Conservation (phyloP, 768 basidiomycete genomes). For the Hericium erinaceus region DNA sequence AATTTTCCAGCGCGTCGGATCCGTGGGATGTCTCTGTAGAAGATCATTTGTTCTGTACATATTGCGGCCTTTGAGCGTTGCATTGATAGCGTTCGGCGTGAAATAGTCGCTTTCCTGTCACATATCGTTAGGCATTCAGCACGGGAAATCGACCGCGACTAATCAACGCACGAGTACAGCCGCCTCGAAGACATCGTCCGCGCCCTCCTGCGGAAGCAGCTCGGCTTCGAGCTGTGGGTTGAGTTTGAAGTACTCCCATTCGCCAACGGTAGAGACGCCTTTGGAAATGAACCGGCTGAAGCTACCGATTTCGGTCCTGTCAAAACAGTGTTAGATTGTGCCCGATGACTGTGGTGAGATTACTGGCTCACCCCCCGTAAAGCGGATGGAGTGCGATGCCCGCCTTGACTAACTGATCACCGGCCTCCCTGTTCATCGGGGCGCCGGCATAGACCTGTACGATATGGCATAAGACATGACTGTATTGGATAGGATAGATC, state of each 20-base stretch:
- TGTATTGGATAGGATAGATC: neutral
- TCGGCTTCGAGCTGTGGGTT: neutral
- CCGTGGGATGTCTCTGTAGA: neutral
- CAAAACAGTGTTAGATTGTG: neutral
- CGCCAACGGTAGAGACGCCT: neutral
- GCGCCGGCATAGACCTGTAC: constrained; percentile 1
- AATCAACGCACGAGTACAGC: neutral
- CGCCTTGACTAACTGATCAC: neutral
- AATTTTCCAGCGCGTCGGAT: constrained; percentile 16
- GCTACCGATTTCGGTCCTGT: constrained; percentile 1
- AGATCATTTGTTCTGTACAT: constrained; percentile 2
- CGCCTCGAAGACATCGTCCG: neutral
- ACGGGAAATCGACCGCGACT: neutral
- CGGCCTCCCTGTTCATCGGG: constrained; percentile 1
- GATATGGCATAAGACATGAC: neutral
- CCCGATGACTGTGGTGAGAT: too few species aligned
- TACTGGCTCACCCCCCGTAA: constrained; percentile 1
- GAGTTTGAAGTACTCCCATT: constrained; percentile 2
- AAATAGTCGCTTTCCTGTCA: neutral
- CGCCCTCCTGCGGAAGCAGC: neutral
- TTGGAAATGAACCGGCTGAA: neutral
- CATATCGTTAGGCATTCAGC: neutral
- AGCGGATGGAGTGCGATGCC: neutral
- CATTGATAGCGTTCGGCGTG: neutral
- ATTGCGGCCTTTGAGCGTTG: neutral